Evolutionary conservation across 2,329 filamentous ascomycete species (phyloP).

Genomic region (Penicillium sp.): DNA sequence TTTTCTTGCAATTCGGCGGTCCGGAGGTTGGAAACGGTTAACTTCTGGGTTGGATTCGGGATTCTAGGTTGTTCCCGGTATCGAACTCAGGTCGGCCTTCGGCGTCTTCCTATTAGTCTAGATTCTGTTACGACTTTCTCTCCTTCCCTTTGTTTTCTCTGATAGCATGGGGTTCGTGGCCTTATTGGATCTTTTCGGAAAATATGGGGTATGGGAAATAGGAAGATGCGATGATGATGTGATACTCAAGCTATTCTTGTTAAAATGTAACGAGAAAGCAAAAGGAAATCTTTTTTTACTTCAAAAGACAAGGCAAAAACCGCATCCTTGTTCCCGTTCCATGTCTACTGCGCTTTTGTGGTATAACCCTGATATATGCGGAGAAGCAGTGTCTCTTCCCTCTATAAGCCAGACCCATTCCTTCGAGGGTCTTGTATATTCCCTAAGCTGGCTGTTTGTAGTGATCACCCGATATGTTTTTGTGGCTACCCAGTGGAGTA

Average conservation of each 20-base stretch:
- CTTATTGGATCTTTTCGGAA: slow-evolving; percentile 17
- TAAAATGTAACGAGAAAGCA: slow-evolving; percentile 27
- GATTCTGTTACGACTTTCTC: slow-evolving; percentile 18
- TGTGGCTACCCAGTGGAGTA: not conserved
- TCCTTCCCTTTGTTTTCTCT: slow-evolving; percentile 12
- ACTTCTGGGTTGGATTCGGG: slow-evolving; percentile 28
- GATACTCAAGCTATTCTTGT: slow-evolving; percentile 31
- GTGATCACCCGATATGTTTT: not conserved
- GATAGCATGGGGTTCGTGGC: slow-evolving; percentile 19
- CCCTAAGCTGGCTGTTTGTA: not conserved
- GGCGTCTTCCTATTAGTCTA: slow-evolving; percentile 23
- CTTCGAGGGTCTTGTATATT: not conserved
- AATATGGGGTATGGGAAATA: slow-evolving; percentile 20
- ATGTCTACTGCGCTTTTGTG: not conserved
- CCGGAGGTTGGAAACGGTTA: slow-evolving; percentile 36
- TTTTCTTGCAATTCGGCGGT: slow-evolving; percentile 33
- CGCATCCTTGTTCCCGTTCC: not conserved
- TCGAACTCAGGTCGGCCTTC: slow-evolving; percentile 30
- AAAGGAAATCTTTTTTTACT: slow-evolving; percentile 28
- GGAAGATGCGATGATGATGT: slow-evolving; percentile 30
- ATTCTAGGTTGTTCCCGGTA: slow-evolving; percentile 30
- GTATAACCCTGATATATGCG: not conserved
- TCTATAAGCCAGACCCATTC: not conserved
- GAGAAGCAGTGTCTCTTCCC: not conserved
- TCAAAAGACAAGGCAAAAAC: slow-evolving; percentile 16